These are phyloP conservation scores for Saccharomyces hybrid DNA, from an alignment of 1,139 yeast genomes.

Conservation along the genomic window DNA sequence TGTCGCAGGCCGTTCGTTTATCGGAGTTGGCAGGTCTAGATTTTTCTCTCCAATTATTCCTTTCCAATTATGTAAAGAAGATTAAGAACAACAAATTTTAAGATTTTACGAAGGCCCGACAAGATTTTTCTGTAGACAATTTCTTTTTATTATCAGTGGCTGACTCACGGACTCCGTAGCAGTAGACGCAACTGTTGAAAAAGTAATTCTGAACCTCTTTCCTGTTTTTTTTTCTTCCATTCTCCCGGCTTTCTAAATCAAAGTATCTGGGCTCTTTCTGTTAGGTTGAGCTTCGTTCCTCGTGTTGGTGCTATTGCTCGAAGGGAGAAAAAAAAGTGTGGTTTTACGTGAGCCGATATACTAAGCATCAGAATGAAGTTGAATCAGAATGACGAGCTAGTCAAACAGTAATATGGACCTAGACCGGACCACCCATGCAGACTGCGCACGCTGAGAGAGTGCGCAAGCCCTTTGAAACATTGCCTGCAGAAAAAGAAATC, in stretches of 20 bases:
- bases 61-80: neutral
- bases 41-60: neutral
- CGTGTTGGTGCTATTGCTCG: neutral
- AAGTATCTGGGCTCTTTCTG: neutral
- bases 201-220: neutral
- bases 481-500: neutral
- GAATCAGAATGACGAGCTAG: neutral
- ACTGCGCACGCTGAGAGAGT: neutral
- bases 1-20: neutral
- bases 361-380: neutral
- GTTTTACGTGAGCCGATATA: neutral
- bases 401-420: neutral
- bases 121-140: neutral
- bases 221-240: neutral
- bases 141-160: neutral
- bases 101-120: neutral
- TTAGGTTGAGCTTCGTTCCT: neutral
- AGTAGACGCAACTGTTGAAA: neutral
- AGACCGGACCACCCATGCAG: neutral
- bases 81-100: neutral
- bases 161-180: no score
- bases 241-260: neutral
- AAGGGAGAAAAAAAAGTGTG: neutral
- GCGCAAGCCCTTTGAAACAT: neutral
- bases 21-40: conserved; percentile 1